Conservation (phyloP, 2,329 filamentous ascomycete genomes). For the Ambrosiella cleistominuta region DNA sequence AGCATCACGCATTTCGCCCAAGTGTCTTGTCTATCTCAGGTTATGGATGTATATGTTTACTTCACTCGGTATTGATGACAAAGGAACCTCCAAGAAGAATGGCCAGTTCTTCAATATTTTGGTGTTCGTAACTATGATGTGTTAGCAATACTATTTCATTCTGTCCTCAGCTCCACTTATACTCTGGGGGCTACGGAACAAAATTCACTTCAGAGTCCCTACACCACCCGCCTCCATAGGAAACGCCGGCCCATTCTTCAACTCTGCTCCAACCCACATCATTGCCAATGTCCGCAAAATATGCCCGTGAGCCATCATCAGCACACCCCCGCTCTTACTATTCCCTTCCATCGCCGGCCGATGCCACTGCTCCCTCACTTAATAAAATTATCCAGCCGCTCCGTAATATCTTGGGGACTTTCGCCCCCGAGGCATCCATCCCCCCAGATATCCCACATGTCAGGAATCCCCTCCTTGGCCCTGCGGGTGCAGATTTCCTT, state of each 20-base stretch:
- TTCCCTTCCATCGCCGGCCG: slow-evolving; percentile 32
- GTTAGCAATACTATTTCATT: background rate
- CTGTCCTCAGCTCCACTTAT: background rate
- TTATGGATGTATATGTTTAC: background rate
- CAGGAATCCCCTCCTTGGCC: slow-evolving; percentile 36
- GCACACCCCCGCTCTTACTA: slow-evolving; percentile 20
- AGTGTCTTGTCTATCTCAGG: too few species aligned
- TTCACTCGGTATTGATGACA: slow-evolving; percentile 23
- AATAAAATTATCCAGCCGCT: slow-evolving; percentile 60
- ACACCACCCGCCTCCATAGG: slow-evolving; percentile 81
- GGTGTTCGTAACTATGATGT: slow-evolving; percentile 53
- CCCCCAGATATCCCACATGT: slow-evolving; percentile 71
- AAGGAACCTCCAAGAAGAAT: slow-evolving; percentile 63
- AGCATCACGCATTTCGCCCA: too few species aligned
- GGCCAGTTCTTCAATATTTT: slow-evolving; percentile 60
- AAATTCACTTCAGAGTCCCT: slow-evolving; percentile 51
- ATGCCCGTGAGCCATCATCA: slow-evolving; percentile 76
- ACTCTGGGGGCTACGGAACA: slow-evolving; percentile 21
- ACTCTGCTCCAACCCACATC: slow-evolving; percentile 58
- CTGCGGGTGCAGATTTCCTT: slow-evolving; percentile 45
- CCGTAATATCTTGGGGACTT: slow-evolving; percentile 53
- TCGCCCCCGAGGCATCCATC: slow-evolving; percentile 77
- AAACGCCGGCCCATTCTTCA: slow-evolving; percentile 61
- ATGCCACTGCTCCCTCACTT: slow-evolving; percentile 50
- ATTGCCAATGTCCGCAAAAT: slow-evolving; percentile 77